Conservation (phyloP, 208 protist species). For the Trypanosoma lewisi region DNA sequence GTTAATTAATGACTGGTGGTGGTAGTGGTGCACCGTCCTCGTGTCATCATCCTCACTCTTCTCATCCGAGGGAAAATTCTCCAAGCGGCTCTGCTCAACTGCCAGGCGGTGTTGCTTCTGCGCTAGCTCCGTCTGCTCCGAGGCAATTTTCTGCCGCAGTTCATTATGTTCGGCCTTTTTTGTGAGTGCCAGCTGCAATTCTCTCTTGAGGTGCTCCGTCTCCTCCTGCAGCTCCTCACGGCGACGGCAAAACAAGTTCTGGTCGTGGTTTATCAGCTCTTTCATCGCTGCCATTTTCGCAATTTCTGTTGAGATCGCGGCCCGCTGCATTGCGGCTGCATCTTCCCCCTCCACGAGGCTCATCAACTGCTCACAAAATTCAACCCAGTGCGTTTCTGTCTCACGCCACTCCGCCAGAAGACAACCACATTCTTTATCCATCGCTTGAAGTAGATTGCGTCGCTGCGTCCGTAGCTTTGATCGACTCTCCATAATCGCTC, state of each 20-base stretch:
- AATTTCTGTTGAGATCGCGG: constrained; percentile 11
- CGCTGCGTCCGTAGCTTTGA: neutral
- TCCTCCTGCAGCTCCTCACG: constrained; percentile 15
- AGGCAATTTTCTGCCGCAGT: constrained; percentile 14
- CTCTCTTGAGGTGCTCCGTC: constrained; percentile 12
- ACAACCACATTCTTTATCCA: constrained; percentile 8
- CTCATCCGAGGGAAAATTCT: neutral
- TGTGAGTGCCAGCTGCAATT: constrained; percentile 5
- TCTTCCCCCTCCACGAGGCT: constrained; percentile 22
- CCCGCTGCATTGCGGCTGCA: constrained; percentile 1
- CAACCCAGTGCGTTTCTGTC: constrained; percentile 12
- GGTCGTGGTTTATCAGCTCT: constrained; percentile 27
- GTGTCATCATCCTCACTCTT: neutral
- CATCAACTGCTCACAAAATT: constrained; percentile 20
- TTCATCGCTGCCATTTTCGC: constrained; percentile 30
- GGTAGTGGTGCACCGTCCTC: neutral
- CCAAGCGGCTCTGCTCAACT: neutral
- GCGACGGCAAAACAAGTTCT: constrained; percentile 12
- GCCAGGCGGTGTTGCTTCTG: constrained; percentile 15
- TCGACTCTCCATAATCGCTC: neutral
- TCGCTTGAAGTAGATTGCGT: neutral
- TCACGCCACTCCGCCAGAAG: constrained; percentile 22
- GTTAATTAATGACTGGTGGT: too few species aligned
- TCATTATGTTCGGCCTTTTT: constrained; percentile 2
- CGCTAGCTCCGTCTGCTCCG: constrained; percentile 24